A percentile compares a stretch with the other conserved stretches of the same genome.
These are phyloP conservation scores for Colletotrichum musae DNA, from an alignment of 2,329 filamentous ascomycete genomes.

Conservation along the genomic window DNA sequence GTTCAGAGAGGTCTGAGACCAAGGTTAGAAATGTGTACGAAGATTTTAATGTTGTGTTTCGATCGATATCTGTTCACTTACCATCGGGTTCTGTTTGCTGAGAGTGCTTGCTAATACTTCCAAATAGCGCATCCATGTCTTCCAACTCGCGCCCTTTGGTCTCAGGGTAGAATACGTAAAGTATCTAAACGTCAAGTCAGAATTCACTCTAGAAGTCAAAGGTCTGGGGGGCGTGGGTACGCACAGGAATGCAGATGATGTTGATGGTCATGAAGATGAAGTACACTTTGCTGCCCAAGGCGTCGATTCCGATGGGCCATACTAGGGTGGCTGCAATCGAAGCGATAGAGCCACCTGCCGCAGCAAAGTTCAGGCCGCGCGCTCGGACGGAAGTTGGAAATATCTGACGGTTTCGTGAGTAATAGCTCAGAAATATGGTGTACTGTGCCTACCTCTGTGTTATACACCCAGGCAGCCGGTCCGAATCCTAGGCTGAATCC, in stretches of 20 bases:
- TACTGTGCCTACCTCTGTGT: conserved; percentile 62
- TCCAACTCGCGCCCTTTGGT: conserved; percentile 59
- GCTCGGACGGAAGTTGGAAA: conserved; percentile 72
- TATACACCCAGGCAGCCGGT: conserved; percentile 71
- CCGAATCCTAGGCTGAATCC: conserved; percentile 72
- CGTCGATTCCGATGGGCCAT: conserved; percentile 68
- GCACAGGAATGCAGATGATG: conserved; percentile 60
- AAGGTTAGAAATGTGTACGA: neutral
- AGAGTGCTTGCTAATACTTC: conserved; percentile 28
- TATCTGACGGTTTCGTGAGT: conserved; percentile 53
- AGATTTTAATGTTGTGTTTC: no score
- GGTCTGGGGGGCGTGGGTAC: neutral
- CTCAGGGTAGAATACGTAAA: conserved; percentile 61
- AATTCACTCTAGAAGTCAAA: no score
- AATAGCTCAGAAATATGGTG: neutral
- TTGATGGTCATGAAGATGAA: conserved; percentile 72
- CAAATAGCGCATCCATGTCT: conserved; percentile 61
- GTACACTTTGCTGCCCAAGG: conserved; percentile 66
- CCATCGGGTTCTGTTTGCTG: conserved; percentile 2
- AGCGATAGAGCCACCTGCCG: conserved; percentile 68
- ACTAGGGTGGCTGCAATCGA: conserved; percentile 68
- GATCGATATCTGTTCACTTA: neutral
- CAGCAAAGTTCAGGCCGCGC: conserved; percentile 68
- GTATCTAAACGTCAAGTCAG: conserved; percentile 47
- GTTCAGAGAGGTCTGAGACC: conserved; percentile 3